A percentile compares a stretch with the other conserved stretches of the same genome.
Evolutionary conservation across 495 filamentous ascomycete species (phyloP).

Genomic region (Rhypophila decipiens): DNA sequence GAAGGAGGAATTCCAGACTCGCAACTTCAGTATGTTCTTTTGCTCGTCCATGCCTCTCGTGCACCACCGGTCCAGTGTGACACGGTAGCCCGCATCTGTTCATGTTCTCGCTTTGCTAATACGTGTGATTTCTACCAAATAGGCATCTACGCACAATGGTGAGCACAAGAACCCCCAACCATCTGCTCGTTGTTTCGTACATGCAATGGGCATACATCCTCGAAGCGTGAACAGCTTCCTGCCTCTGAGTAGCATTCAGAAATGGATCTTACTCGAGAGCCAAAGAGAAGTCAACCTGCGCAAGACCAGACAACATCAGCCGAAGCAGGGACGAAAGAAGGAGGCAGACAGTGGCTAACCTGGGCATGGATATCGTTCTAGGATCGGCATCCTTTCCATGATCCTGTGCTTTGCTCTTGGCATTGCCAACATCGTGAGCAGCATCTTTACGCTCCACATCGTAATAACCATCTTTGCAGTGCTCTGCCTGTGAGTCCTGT

Average conservation of each 20-base stretch:
- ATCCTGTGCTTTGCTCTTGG: constrained; percentile 92
- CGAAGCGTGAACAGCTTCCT: neutral
- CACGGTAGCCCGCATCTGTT: neutral
- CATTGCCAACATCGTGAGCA: constrained; percentile 85
- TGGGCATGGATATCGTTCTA: too few relatives aligned
- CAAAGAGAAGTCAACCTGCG: neutral
- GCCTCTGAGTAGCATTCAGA: neutral
- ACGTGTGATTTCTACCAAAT: constrained; percentile 23
- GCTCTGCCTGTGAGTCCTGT: constrained; percentile 68
- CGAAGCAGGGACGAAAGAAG: too few relatives aligned
- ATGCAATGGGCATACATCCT: too few relatives aligned
- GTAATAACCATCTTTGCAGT: constrained; percentile 74
- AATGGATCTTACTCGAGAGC: too few relatives aligned
- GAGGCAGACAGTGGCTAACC: too few relatives aligned
- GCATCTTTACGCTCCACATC: constrained; percentile 62
- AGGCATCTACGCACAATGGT: constrained; percentile 99
- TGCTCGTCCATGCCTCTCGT: too few relatives aligned
- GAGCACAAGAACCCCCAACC: constrained; percentile 31
- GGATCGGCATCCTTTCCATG: constrained; percentile 92
- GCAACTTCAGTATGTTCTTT: constrained; percentile 99
- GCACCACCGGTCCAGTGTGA: too few relatives aligned
- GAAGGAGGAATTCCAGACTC: constrained; percentile 76
- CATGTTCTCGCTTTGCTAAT: constrained; percentile 1
- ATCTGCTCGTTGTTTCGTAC: neutral
- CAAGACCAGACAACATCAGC: too few relatives aligned